A percentile compares a stretch with the other conserved stretches of the same genome.
Conservation (phyloP, 2,329 filamentous ascomycete species). For the Colletotrichum salicis region DNA sequence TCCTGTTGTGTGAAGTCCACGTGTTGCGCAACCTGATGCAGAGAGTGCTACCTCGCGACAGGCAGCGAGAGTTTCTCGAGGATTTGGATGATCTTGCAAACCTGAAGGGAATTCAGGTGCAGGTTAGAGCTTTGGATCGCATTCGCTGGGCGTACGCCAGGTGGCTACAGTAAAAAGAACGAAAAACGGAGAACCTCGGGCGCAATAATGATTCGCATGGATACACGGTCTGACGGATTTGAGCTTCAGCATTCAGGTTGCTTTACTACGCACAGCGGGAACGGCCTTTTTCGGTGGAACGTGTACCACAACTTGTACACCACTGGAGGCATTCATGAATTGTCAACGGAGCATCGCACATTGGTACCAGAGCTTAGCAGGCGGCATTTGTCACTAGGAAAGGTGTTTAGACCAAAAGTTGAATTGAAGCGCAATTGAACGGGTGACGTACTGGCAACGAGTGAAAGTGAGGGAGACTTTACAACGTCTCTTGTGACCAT, state of each 20-base stretch:
- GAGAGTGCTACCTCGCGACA: constrained; percentile 75
- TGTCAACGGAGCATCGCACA: constrained; percentile 33
- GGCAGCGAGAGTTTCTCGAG: constrained; percentile 86
- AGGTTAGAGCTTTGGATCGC: constrained; percentile 81
- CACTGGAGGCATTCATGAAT: constrained; percentile 27
- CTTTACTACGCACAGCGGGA: constrained; percentile 28
- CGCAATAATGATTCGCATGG: constrained; percentile 32
- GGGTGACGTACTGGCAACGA: background rate
- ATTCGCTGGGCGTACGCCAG: constrained; percentile 91
- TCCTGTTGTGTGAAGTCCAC: constrained; percentile 91
- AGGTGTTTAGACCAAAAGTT: constrained; percentile 26
- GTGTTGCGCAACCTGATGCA: constrained; percentile 77
- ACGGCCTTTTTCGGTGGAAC: constrained; percentile 14
- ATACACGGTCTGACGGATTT: constrained; percentile 29
- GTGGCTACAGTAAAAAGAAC: constrained; percentile 65
- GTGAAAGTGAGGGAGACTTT: background rate
- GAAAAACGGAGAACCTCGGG: background rate
- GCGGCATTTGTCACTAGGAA: constrained; percentile 32
- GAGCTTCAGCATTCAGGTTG: constrained; percentile 33
- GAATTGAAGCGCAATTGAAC: constrained; percentile 15
- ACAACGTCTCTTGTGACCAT: constrained; percentile 12
- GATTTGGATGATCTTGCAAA: constrained; percentile 89
- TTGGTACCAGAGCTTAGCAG: constrained; percentile 33
- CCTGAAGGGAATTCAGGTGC: constrained; percentile 80
- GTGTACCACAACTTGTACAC: constrained; percentile 23